Evolutionary conservation across 83 land plant species (phyloP).

Genomic region (Picea mariana): DNA sequence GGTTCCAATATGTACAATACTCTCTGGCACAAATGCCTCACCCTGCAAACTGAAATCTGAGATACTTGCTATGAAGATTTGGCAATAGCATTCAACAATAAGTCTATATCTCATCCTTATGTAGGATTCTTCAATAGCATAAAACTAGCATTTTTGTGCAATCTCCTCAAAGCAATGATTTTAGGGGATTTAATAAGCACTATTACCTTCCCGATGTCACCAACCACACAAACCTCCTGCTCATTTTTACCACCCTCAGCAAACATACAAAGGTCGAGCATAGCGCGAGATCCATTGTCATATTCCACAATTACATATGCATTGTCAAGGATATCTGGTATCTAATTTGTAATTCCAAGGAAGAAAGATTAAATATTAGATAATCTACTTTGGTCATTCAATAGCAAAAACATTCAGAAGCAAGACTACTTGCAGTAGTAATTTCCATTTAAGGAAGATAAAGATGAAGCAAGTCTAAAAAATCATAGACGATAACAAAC

Average conservation of each 20-base stretch:
- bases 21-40: constrained; percentile 98
- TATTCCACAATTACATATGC: constrained; percentile 99
- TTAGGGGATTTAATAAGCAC: neutral
- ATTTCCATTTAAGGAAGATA: neutral
- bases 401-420: neutral
- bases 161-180: neutral
- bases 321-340: constrained; percentile 96
- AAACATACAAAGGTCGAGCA: constrained; percentile 99
- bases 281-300: constrained; percentile 86
- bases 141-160: neutral
- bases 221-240: constrained; percentile 96
- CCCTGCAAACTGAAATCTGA: neutral
- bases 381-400: neutral
- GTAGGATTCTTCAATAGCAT: neutral
- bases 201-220: constrained; percentile 89
- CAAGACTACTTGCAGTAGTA: neutral
- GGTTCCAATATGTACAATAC: constrained; percentile 76
- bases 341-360: constrained; percentile 37
- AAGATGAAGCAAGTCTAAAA: neutral
- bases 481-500: neutral
- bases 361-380: neutral
- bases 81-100: constrained; percentile 10
- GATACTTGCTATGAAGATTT: neutral
- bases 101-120: neutral
- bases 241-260: constrained; percentile 98